These are phyloP conservation scores for Whalleya microplaca DNA, from an alignment of 2,329 filamentous ascomycete genomes.

Conservation along the genomic window DNA sequence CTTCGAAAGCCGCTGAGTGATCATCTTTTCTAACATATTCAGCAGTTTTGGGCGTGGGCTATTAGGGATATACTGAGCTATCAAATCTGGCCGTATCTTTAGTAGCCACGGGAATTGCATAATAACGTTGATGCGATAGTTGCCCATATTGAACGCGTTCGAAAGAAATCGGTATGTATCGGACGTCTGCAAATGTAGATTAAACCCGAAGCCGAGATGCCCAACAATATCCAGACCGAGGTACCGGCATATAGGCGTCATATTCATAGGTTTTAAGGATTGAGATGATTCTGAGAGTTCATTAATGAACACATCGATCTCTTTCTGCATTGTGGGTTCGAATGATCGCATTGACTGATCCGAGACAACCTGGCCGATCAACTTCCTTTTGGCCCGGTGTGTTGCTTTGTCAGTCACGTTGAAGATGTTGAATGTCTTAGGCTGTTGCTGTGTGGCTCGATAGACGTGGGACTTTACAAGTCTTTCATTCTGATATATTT, in stretches of 20 bases:
- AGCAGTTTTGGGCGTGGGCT: background rate
- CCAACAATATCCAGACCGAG: background rate
- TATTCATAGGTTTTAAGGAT: background rate
- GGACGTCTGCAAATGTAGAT: background rate
- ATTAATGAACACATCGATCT: background rate
- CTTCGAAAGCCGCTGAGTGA: background rate
- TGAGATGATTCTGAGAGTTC: background rate
- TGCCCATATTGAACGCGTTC: background rate
- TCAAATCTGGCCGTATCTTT: background rate
- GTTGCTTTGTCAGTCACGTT: background rate
- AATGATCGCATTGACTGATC: background rate
- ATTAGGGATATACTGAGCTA: background rate
- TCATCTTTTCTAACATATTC: background rate
- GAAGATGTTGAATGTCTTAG: background rate
- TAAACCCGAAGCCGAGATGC: background rate
- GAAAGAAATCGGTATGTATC: background rate
- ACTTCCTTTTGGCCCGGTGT: background rate
- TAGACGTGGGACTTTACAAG: background rate
- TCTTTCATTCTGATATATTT: background rate
- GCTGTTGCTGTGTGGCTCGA: background rate
- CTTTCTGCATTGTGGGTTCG: background rate
- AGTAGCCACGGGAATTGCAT: background rate
- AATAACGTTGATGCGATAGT: background rate
- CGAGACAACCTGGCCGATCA: background rate
- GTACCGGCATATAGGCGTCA: background rate